Base-by-base conservation (phyloP, 768 basidiomycete species). In the Amanita molliuscula region DNA sequence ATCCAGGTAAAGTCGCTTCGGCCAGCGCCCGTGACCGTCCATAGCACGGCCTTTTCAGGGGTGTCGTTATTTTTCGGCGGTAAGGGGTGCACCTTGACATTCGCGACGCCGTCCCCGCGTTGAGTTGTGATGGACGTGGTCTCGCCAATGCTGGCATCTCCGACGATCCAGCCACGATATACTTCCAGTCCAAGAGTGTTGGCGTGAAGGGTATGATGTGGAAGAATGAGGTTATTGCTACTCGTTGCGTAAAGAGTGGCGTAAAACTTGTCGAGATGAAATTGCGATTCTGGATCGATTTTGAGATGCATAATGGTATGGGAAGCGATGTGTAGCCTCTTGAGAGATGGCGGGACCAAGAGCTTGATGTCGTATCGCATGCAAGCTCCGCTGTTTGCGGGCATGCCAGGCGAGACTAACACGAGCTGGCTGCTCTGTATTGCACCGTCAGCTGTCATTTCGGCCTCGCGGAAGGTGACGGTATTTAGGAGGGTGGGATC, bases 101-200 rank as follows among this genome's bases (percentile, higher is more conserved):
- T 75, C 35, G 71, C 58, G 31, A 72, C 60, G 13, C 75, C 77
- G 53, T 73, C 68, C 13, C 78, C 76, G 21, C 71, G 68, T 64
- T 77, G 75, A 1, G 76, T 79, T 11, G 56, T 63, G 53, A 81
- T 62, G 16, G 59, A 55, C 3, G 73, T 68, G 49, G 59, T 60
- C 26, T 71, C 62, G 16, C 68, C 65, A 54, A 77, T 62, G n/a
- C 73, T 61, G 36, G 72, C 70, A 46, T 77, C 76, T 21, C 81
- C 79, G n/a, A 78, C 77, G 44, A 82, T 72, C 73, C 76, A 82
- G 20, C 79, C 81, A 36, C 73, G 64, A 55, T 61, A 70, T 3
- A 77, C 63, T 56, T 78, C 75, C 26, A 79, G 61, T n/a, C 58
- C 52, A 52, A 73, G 54, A 11, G 63, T 53, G 31, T 68, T 61